Conservation (phyloP, 2,329 filamentous ascomycete species). For the Grosmannia serpens region DNA sequence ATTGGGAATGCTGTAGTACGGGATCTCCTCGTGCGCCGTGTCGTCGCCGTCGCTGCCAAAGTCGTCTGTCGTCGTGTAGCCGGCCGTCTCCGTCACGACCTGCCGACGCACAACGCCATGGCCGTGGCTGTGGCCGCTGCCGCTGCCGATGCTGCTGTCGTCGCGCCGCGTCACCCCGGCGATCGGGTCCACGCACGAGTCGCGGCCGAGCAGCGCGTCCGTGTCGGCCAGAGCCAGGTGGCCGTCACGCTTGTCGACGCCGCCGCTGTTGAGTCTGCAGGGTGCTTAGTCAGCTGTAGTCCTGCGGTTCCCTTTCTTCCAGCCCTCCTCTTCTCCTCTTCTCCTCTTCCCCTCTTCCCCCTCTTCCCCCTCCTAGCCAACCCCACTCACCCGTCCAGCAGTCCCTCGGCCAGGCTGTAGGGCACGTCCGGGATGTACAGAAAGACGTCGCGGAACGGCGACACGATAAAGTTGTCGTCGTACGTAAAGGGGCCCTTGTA, state of each 20-base stretch:
- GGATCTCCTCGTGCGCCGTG: slow-evolving; percentile 36
- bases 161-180: slow-evolving; percentile 3
- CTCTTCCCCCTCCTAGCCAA: too few species aligned
- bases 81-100: slow-evolving; percentile 28
- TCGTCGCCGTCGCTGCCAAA: slow-evolving; percentile 46
- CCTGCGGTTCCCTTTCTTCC: background rate
- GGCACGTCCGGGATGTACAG: slow-evolving; percentile 41
- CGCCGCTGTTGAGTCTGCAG: slow-evolving; percentile 32
- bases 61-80: slow-evolving; percentile 44
- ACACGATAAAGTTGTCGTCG: slow-evolving; percentile 40
- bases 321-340: background rate
- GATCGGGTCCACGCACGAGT: slow-evolving; percentile 36
- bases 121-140: slow-evolving; percentile 14
- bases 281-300: background rate
- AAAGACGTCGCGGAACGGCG: slow-evolving; percentile 42
- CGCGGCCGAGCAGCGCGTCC: slow-evolving; percentile 23
- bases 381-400: slow-evolving; percentile 11
- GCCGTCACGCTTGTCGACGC: slow-evolving; percentile 20
- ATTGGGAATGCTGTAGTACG: slow-evolving; percentile 33
- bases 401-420: slow-evolving; percentile 28
- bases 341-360: background rate
- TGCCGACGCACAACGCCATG: slow-evolving; percentile 36
- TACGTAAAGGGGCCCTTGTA: slow-evolving; percentile 51
- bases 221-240: slow-evolving; percentile 20
- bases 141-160: background rate